Percentiles rank a stretch among this genome's conserved stretches.
Evolutionary conservation across 148 eudicot species (phyloP).

Genomic region (Rhododendron ferrugineum): DNA sequence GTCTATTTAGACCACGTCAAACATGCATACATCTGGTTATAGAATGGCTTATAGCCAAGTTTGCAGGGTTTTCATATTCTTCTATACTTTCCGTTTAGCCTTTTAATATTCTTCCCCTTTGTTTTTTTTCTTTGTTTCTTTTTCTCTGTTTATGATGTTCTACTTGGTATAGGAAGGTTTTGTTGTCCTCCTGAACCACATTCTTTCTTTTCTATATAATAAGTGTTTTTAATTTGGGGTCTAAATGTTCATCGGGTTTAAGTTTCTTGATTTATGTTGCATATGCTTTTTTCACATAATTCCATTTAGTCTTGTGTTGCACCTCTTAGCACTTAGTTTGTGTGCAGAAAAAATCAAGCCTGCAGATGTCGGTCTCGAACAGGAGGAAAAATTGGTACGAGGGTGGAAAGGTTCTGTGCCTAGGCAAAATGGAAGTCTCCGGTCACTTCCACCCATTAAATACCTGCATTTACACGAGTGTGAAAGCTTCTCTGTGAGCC

Average conservation of each 20-base stretch:
- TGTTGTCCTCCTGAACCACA: neutral
- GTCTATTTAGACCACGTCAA: neutral
- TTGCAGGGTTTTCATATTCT: neutral
- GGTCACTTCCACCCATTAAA: conserved; percentile 58
- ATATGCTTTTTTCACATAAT: neutral
- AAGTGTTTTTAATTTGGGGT: no score
- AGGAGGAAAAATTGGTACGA: conserved; percentile 72
- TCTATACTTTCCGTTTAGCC: neutral
- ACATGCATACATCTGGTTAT: neutral
- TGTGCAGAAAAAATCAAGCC: conserved; percentile 86
- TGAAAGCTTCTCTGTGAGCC: conserved; percentile 85
- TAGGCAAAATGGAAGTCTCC: conserved; percentile 59
- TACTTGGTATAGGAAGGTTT: neutral
- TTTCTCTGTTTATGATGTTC: neutral
- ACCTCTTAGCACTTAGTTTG: neutral
- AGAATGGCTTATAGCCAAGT: neutral
- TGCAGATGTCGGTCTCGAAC: conserved; percentile 90
- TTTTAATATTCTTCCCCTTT: neutral
- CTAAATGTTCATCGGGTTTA: neutral
- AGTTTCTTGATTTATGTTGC: neutral
- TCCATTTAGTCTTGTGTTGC: neutral
- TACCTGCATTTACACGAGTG: conserved; percentile 84
- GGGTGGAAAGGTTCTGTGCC: conserved; percentile 55
- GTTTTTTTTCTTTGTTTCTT: neutral
- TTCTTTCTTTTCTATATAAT: no score